Evolutionary conservation across 192 early-diverging fungal genomes (phyloP).

Genomic region (Mortierella claussenii): DNA sequence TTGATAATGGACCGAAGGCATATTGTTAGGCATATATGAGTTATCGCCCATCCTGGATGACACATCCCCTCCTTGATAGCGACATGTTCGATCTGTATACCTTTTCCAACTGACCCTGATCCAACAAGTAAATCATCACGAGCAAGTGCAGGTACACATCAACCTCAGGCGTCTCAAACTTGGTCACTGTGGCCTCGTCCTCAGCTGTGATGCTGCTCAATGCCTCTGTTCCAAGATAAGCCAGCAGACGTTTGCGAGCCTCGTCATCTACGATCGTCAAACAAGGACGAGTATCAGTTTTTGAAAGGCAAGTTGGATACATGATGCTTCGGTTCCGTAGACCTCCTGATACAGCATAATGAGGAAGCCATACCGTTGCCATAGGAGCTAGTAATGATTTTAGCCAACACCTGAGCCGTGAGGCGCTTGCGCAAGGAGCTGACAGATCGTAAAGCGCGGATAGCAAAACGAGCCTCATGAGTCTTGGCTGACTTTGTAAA

Average conservation of each 20-base stretch:
- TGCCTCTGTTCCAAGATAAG: constrained; percentile 47
- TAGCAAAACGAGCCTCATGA: constrained; percentile 88
- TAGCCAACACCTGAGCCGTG: constrained; percentile 68
- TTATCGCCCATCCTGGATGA: too few relatives aligned
- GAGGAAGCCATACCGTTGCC: constrained; percentile 52
- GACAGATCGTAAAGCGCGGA: constrained; percentile 86
- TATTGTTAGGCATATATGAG: background rate
- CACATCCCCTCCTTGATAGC: too few relatives aligned
- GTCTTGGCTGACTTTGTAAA: constrained; percentile 86
- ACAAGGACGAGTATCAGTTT: too few relatives aligned
- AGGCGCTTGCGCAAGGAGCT: constrained; percentile 85
- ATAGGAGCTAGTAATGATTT: constrained; percentile 66
- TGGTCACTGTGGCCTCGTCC: constrained; percentile 31
- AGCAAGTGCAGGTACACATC: constrained; percentile 88
- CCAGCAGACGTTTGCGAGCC: constrained; percentile 36
- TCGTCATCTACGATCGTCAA: constrained; percentile 43
- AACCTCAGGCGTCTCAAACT: constrained; percentile 73
- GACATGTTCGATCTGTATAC: constrained; percentile 42
- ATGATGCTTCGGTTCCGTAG: too few relatives aligned
- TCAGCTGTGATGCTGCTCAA: constrained; percentile 63
- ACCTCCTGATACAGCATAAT: background rate
- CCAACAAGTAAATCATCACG: constrained; percentile 84
- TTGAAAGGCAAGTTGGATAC: too few relatives aligned
- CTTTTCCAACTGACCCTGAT: constrained; percentile 75
- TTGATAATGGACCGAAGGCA: background rate